Base-by-base conservation (phyloP, 2,329 filamentous ascomycete species). In the Trichoderma citrinoviride region DNA sequence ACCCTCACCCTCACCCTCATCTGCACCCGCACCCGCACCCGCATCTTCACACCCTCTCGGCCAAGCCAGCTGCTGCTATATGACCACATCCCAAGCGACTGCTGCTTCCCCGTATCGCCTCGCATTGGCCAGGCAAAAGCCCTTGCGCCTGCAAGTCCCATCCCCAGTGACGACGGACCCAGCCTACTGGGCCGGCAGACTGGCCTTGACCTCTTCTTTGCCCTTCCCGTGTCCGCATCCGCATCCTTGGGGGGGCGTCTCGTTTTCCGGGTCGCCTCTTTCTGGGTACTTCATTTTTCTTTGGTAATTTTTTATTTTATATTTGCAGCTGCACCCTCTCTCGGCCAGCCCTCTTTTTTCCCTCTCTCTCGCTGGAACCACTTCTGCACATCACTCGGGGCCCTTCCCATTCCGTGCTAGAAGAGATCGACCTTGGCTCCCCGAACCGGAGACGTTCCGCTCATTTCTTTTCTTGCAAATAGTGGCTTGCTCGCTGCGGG, bases 31-130 rank as follows among this genome's bases (percentile, higher is more conserved):
- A 37, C 3, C 33, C 33, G 12, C 33, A 37, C n/a, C n/a, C n/a
- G n/a, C n/a, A n/a, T n/a, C n/a, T n/a, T n/a, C 33, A 37, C 33
- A 37, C 33, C 33, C 33, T 37, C 33, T 37, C 33, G 12, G 33
- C 33, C 33, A 37, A 14, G 33, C 3, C 33, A 2, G 33, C 33
- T 37, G 33, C 33, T 37, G 33, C 33, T 37, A 37, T 37, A 37
- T 37, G 33, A 37, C 33, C 33, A 37, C 63, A 65, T 61, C 49
- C 63, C 63, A 55, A 55, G 50, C 63, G 54, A 56, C 55, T 65
- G 55, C 33, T 50, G 10, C 44, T 25, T 10, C 23, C 7, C 21
- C 37, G 53, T 52, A 56, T 46, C 41, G 52, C 43, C 61, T 64
- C 44, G 53, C 61, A 64, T 56, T 64, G 61, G 61, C 53, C 61